A percentile compares a stretch with the other conserved stretches of the same genome.
Conservation (phyloP, 106 monocot species). For the Allium cepa region DNA sequence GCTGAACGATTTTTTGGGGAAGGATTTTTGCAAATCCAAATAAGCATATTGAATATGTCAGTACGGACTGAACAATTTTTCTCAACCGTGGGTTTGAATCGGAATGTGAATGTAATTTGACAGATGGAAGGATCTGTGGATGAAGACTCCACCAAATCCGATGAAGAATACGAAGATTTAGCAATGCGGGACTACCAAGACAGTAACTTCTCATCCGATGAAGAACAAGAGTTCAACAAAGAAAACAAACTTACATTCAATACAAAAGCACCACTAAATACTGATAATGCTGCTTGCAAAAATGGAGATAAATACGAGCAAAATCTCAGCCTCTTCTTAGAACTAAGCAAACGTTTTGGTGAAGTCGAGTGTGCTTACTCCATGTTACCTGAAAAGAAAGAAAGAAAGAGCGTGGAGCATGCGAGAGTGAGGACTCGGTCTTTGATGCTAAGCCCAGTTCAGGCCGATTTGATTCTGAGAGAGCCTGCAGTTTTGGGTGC, state of each 20-base stretch:
- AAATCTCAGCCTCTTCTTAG: conserved; percentile 27
- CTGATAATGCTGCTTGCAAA: too few species aligned
- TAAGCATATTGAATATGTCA: too few species aligned
- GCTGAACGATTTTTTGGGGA: too few species aligned
- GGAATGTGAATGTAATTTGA: background rate
- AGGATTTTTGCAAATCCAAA: too few species aligned
- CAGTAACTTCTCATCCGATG: conserved; percentile 28
- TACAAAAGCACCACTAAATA: too few species aligned
- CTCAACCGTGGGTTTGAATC: too few species aligned
- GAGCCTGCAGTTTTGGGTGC: conserved; percentile 1
- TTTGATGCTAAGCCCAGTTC: conserved; percentile 8
- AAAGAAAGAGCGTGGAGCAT: background rate
- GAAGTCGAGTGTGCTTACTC: conserved; percentile 3
- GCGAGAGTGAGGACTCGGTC: conserved; percentile 37
- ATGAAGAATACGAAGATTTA: conserved; percentile 55
- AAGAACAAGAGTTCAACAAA: conserved; percentile 22
- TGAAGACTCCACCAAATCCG: conserved; percentile 42
- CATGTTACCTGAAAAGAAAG: conserved; percentile 1
- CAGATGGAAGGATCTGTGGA: conserved; percentile 58
- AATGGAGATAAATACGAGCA: conserved; percentile 25
- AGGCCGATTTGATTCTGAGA: background rate
- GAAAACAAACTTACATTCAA: background rate
- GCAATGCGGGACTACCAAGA: conserved; percentile 30
- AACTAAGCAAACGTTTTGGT: conserved; percentile 9
- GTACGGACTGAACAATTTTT: too few species aligned